Percentiles rank a stretch among this genome's conserved stretches.
Evolutionary conservation across 306 rosid species (phyloP).

Genomic region (Cicer judaicum): DNA sequence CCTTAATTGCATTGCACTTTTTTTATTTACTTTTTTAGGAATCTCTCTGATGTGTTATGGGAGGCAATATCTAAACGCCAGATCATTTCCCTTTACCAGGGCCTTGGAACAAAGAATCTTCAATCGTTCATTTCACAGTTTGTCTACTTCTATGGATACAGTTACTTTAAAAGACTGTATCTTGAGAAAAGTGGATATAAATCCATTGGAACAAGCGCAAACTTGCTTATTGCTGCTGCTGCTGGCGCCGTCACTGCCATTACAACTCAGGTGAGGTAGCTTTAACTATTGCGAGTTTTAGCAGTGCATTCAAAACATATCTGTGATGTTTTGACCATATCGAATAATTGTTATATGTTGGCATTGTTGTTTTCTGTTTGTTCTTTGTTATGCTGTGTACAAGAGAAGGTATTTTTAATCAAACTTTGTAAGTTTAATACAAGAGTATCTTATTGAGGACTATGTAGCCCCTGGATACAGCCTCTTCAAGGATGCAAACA

Average conservation of each 20-base stretch:
- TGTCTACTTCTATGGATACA: slow-evolving; percentile 93
- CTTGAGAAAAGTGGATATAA: slow-evolving; percentile 74
- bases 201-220: slow-evolving; percentile 81
- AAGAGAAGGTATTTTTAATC: slow-evolving; percentile 28
- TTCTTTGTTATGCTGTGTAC: slow-evolving; percentile 35
- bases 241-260: slow-evolving; percentile 98
- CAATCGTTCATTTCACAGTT: slow-evolving; percentile 95
- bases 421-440: slow-evolving; percentile 46
- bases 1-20: slow-evolving; percentile 31
- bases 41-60: slow-evolving; percentile 85
- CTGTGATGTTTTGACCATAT: slow-evolving; percentile 18
- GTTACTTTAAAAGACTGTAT: slow-evolving; percentile 91
- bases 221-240: slow-evolving; percentile 90
- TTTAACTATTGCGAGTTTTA: slow-evolving; percentile 22
- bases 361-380: neutral
- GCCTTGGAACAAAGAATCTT: slow-evolving; percentile 89
- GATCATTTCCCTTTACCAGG: slow-evolving; percentile 92
- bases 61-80: slow-evolving; percentile 81
- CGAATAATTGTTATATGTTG: slow-evolving; percentile 7
- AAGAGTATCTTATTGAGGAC: slow-evolving; percentile 48
- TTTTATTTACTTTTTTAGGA: slow-evolving; percentile 57
- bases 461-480: slow-evolving; percentile 97
- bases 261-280: slow-evolving; percentile 79
- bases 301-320: neutral
- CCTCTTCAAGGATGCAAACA: slow-evolving; percentile 97